These are phyloP conservation scores for Penicillium capsulatum DNA, from an alignment of 2,329 filamentous ascomycete genomes.

Conservation along the genomic window DNA sequence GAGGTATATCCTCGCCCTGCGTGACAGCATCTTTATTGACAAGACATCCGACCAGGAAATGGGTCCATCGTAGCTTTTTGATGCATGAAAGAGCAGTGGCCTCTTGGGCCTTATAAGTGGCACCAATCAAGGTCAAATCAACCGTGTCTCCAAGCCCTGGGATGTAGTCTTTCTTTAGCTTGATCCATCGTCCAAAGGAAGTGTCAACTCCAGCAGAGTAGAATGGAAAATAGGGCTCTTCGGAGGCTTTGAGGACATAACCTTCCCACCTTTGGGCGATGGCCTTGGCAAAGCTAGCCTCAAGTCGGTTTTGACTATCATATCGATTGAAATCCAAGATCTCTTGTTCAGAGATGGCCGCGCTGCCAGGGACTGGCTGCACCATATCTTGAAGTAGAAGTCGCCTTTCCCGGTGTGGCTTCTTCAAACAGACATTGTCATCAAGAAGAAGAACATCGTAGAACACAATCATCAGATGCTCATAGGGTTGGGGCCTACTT, in stretches of 20 bases:
- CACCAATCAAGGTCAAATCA: slow-evolving; percentile 77
- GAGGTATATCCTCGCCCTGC: slow-evolving; percentile 50
- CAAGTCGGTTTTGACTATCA: slow-evolving; percentile 53
- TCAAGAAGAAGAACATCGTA: slow-evolving; percentile 59
- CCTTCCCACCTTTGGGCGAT: slow-evolving; percentile 70
- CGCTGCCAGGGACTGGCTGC: slow-evolving; percentile 55
- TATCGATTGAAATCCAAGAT: slow-evolving; percentile 61
- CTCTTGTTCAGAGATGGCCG: slow-evolving; percentile 63
- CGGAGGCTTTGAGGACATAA: slow-evolving; percentile 69
- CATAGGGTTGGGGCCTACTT: slow-evolving; percentile 45
- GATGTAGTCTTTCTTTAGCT: slow-evolving; percentile 85
- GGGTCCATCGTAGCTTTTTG: slow-evolving; percentile 64
- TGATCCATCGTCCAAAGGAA: slow-evolving; percentile 58
- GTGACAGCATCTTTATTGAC: slow-evolving; percentile 61
- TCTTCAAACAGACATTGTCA: slow-evolving; percentile 49
- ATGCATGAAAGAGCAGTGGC: slow-evolving; percentile 53
- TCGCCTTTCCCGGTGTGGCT: slow-evolving; percentile 40
- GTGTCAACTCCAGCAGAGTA: slow-evolving; percentile 35
- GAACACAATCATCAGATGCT: slow-evolving; percentile 59
- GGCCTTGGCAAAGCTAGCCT: slow-evolving; percentile 62
- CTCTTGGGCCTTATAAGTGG: slow-evolving; percentile 62
- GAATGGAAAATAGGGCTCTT: slow-evolving; percentile 69
- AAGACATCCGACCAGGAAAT: slow-evolving; percentile 75
- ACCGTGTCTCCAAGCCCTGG: slow-evolving; percentile 72
- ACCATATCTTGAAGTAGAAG: slow-evolving; percentile 57